Evolutionary conservation across 768 basidiomycete genomes (phyloP).

Genomic region (Cystobasidium tubakii): DNA sequence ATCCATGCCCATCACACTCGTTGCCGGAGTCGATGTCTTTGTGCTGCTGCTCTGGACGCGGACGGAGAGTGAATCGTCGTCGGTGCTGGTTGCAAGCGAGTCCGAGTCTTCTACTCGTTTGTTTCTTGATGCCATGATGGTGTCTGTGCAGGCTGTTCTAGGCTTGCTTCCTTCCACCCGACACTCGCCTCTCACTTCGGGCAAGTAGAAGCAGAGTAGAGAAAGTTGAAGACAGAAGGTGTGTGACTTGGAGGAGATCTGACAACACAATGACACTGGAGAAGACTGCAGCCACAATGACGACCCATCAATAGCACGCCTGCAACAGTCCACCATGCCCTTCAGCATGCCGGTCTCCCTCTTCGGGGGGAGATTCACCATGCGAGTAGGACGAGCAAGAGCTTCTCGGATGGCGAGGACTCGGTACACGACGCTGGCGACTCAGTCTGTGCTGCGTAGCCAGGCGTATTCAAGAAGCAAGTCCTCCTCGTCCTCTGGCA

Average conservation of each 20-base stretch:
- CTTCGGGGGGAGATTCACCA: neutral
- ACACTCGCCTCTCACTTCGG: no score
- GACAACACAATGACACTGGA: no score
- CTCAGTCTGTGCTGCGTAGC: neutral
- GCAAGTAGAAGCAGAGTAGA: no score
- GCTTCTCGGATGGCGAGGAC: neutral
- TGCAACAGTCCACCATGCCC: neutral
- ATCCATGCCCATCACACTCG: neutral
- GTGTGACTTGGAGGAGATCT: no score
- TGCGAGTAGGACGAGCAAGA: neutral
- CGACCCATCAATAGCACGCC: neutral
- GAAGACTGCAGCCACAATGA: neutral
- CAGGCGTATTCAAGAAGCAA: slow-evolving; percentile 4
- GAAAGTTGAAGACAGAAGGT: neutral
- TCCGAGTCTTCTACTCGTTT: neutral
- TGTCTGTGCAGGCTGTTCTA: neutral
- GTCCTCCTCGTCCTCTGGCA: neutral
- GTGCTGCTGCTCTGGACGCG: neutral
- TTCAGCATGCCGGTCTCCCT: neutral
- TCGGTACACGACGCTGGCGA: slow-evolving; percentile 28
- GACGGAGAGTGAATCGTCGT: neutral
- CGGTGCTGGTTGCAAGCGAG: neutral
- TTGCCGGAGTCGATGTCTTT: neutral
- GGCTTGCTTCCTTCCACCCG: neutral
- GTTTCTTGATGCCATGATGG: neutral